Evolutionary conservation across 1,139 yeast species (phyloP).

Genomic region (Candida pseudoviswanathii): DNA sequence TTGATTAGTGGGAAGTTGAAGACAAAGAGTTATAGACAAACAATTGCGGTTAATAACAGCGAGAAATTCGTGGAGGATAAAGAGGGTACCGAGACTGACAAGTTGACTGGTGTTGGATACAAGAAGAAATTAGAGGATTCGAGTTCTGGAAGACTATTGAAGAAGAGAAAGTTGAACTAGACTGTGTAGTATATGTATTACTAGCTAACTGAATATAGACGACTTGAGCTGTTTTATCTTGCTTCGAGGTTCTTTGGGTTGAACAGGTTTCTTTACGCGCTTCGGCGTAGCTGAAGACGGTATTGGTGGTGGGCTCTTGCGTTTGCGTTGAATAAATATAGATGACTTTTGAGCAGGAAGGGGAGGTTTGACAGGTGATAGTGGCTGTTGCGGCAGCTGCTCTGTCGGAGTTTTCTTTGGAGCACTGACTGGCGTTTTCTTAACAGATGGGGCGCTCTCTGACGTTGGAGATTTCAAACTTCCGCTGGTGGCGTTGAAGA

Average conservation of each 20-base stretch:
- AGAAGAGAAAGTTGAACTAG: slow-evolving; percentile 18
- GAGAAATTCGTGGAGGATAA: slow-evolving; percentile 14
- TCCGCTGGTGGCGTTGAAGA: slow-evolving; percentile 9
- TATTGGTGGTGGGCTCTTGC: background rate
- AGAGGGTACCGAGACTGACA: slow-evolving; percentile 29
- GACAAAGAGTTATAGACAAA: slow-evolving; percentile 68
- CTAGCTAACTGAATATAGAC: slow-evolving; percentile 30
- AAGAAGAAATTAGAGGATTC: slow-evolving; percentile 30
- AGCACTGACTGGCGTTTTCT: background rate
- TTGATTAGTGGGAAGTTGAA: slow-evolving; percentile 74
- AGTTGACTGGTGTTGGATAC: slow-evolving; percentile 23
- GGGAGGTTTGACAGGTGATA: slow-evolving; percentile 1
- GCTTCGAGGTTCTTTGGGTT: slow-evolving; percentile 16
- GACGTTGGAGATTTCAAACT: background rate
- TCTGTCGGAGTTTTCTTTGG: background rate
- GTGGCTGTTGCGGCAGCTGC: background rate
- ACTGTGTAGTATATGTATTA: slow-evolving; percentile 9
- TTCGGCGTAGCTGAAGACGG: slow-evolving; percentile 5
- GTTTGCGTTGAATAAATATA: slow-evolving; percentile 8
- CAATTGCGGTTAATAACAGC: slow-evolving; percentile 47
- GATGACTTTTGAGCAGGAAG: slow-evolving; percentile 9
- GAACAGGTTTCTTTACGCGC: slow-evolving; percentile 7
- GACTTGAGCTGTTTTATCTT: slow-evolving; percentile 30
- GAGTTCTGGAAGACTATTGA: slow-evolving; percentile 30
- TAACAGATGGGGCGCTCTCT: background rate